Conservation (phyloP, 2,329 filamentous ascomycete genomes). For the Didymella sp. region DNA sequence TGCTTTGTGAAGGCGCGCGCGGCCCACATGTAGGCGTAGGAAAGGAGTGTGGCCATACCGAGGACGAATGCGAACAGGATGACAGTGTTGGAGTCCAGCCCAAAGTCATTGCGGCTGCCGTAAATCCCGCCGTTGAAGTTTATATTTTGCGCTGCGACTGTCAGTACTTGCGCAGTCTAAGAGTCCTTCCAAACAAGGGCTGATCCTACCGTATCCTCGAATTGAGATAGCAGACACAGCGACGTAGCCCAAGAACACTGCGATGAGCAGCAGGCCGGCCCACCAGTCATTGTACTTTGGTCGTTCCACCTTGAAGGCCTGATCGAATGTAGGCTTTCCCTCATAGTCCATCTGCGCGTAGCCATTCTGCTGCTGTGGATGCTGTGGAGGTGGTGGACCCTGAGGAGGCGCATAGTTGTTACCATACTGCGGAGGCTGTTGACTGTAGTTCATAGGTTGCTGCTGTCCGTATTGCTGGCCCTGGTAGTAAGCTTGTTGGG, state of each 20-base stretch:
- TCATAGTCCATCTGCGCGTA: constrained; percentile 39
- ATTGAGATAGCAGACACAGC: constrained; percentile 79
- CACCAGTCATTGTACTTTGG: constrained; percentile 93
- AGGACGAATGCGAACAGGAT: constrained; percentile 84
- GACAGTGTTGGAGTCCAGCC: constrained; percentile 82
- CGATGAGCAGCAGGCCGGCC: constrained; percentile 81
- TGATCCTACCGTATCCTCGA: constrained; percentile 67
- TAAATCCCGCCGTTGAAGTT: constrained; percentile 77
- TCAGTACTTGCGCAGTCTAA: constrained; percentile 18
- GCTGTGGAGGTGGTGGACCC: constrained; percentile 32
- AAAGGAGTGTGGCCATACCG: constrained; percentile 74
- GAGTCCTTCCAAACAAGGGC: background rate
- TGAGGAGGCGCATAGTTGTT: constrained; percentile 42
- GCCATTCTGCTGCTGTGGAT: constrained; percentile 30
- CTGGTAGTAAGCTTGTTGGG: constrained; percentile 38
- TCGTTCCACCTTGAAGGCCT: constrained; percentile 80
- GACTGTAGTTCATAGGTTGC: constrained; percentile 34
- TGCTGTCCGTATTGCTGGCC: constrained; percentile 29
- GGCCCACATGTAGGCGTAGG: constrained; percentile 76
- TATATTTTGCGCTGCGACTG: constrained; percentile 60
- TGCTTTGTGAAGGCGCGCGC: constrained; percentile 83
- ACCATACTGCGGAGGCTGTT: constrained; percentile 43
- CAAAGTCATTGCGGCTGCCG: constrained; percentile 68
- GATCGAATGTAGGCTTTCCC: constrained; percentile 68
- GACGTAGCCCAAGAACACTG: constrained; percentile 74